Conservation (phyloP, 169 alveolate species). For the Theileria parva region DNA sequence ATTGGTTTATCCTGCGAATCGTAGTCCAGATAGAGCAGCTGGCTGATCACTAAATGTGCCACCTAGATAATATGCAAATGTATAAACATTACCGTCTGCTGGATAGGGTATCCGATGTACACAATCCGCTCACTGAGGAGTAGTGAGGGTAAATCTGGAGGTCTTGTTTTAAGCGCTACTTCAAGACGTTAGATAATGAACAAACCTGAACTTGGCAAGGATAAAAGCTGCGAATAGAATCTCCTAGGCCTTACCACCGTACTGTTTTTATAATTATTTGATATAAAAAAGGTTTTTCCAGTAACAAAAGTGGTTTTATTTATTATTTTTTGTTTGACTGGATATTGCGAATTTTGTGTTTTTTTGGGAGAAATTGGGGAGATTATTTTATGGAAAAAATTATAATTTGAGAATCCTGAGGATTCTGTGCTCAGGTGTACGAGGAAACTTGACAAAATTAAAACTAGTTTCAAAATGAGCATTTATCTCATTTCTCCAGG, state of each 20-base stretch:
- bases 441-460: background rate
- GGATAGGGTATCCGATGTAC: slow-evolving; percentile 71
- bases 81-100: slow-evolving; percentile 44
- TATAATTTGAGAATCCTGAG: background rate
- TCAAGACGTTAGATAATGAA: background rate
- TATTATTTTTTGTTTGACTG: background rate
- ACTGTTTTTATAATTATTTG: background rate
- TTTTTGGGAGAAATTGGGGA: background rate
- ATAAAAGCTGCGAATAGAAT: background rate
- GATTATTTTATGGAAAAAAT: background rate
- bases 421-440: background rate
- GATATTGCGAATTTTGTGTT: background rate
- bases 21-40: slow-evolving; percentile 70
- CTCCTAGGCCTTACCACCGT: background rate
- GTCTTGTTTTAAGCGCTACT: slow-evolving; percentile 15
- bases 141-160: slow-evolving; percentile 66
- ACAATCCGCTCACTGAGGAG: slow-evolving; percentile 69
- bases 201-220: background rate
- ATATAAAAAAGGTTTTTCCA: background rate
- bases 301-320: background rate
- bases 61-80: slow-evolving; percentile 9
- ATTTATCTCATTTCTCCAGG: background rate
- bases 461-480: background rate
- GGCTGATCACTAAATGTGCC: slow-evolving; percentile 70
- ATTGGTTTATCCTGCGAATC: slow-evolving; percentile 72